Percentiles rank a stretch among this genome's conserved stretches.
Conservation (phyloP, 1,139 yeast genomes). For the Debaryomyces fabryi region DNA sequence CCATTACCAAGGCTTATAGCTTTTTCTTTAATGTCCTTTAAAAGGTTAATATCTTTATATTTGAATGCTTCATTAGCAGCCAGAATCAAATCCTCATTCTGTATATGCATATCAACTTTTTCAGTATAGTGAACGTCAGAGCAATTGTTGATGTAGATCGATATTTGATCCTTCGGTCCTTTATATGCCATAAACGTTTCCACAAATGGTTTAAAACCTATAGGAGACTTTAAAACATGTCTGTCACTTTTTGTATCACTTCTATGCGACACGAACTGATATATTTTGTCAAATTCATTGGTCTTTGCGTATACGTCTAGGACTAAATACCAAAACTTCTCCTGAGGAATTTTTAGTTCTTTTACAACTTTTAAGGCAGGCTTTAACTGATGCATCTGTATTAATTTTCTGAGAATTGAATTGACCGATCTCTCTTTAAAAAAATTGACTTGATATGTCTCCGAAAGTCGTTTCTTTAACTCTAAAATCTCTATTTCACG, state of each 20-base stretch:
- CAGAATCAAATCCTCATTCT: conserved; percentile 53
- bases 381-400: conserved; percentile 60
- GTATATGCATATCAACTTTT: conserved; percentile 52
- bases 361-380: conserved; percentile 59
- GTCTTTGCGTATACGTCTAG: conserved; percentile 54
- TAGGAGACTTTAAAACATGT: conserved; percentile 59
- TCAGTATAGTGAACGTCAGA: conserved; percentile 37
- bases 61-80: conserved; percentile 67
- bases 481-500: conserved; percentile 55
- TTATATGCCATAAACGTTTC: conserved; percentile 52
- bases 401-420: conserved; percentile 56
- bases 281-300: conserved; percentile 66
- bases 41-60: conserved; percentile 51
- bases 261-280: conserved; percentile 38
- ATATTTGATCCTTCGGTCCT: conserved; percentile 45
- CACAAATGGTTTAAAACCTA: conserved; percentile 71
- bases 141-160: conserved; percentile 39
- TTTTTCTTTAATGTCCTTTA: conserved; percentile 36
- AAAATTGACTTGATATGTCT: conserved; percentile 59
- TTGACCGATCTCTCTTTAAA: conserved; percentile 52
- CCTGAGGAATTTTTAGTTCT: conserved; percentile 64
- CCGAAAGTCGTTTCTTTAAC: conserved; percentile 55
- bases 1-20: conserved; percentile 23
- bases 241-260: conserved; percentile 19
- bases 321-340: conserved; percentile 65